Conservation (phyloP, 352 stramenopile genomes). For the Saprolegnia parasitica region DNA sequence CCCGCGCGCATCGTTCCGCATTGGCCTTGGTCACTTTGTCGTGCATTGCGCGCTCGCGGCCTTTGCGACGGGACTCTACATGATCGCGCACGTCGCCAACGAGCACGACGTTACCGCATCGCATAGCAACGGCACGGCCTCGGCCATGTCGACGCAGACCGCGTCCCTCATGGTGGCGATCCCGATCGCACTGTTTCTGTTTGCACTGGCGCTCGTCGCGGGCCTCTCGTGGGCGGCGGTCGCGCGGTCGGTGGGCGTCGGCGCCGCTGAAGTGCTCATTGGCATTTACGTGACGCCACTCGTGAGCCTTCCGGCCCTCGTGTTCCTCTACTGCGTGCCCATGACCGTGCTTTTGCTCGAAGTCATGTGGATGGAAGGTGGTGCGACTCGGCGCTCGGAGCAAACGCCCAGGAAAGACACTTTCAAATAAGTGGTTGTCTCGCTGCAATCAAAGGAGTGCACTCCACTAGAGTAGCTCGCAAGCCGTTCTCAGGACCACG, state of each 20-base stretch:
- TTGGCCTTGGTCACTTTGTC: conserved; percentile 24
- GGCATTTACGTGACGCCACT: background rate
- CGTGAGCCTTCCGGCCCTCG: background rate
- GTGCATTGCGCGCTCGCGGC: conserved; percentile 16
- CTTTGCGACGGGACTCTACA: conserved; percentile 22
- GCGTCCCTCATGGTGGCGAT: conserved; percentile 6
- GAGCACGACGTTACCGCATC: background rate
- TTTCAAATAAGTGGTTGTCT: no score
- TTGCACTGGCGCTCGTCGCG: background rate
- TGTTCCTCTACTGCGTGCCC: conserved; percentile 1
- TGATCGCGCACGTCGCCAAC: conserved; percentile 3
- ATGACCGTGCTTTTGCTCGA: background rate
- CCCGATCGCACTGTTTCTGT: background rate
- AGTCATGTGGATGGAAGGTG: conserved; percentile 3
- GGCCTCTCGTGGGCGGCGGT: background rate
- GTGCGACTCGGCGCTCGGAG: background rate
- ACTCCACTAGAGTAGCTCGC: no score
- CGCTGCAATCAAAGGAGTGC: no score
- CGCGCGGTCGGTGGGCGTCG: background rate
- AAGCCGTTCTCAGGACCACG: no score
- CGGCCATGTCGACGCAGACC: conserved; percentile 2
- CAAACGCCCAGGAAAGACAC: no score
- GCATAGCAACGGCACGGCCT: background rate
- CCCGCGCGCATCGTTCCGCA: background rate
- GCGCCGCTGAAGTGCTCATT: conserved; percentile 4